Evolutionary conservation across 768 basidiomycete species (phyloP).

Genomic region (Tulasnella sp.): DNA sequence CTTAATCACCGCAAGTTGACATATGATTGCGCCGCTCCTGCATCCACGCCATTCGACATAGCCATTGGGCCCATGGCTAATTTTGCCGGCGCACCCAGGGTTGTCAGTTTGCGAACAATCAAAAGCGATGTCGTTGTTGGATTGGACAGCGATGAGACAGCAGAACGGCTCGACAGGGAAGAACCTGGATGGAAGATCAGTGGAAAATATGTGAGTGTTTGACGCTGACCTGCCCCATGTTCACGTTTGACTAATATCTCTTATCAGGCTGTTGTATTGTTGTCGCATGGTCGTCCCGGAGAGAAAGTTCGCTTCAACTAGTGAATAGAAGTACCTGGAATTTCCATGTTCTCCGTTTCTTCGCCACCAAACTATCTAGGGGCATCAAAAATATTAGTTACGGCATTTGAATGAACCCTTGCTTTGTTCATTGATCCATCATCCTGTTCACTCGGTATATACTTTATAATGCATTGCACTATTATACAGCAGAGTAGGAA

Average conservation of each 20-base stretch:
- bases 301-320: slow-evolving; percentile 60
- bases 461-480: too few species aligned
- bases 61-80: slow-evolving; percentile 91
- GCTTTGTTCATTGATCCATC: too few species aligned
- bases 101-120: slow-evolving; percentile 80
- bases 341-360: not conserved
- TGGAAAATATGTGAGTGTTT: slow-evolving; percentile 72
- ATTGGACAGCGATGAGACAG: slow-evolving; percentile 57
- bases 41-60: slow-evolving; percentile 74
- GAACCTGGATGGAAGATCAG: slow-evolving; percentile 96
- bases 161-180: slow-evolving; percentile 65
- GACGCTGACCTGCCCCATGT: not conserved
- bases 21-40: slow-evolving; percentile 75
- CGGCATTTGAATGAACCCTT: too few species aligned
- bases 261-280: slow-evolving; percentile 70
- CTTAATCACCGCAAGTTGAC: slow-evolving; percentile 85
- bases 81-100: slow-evolving; percentile 71
- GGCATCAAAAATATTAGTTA: too few species aligned
- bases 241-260: not conserved
- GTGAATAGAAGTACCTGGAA: not conserved
- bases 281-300: slow-evolving; percentile 79
- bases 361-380: slow-evolving; percentile 26
- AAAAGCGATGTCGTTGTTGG: slow-evolving; percentile 95
- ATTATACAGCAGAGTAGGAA: too few species aligned
- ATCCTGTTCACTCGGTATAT: too few species aligned